These are phyloP conservation scores for Gilbertella persicaria DNA, from an alignment of 371 early-diverging fungal genomes.

Conservation along the genomic window DNA sequence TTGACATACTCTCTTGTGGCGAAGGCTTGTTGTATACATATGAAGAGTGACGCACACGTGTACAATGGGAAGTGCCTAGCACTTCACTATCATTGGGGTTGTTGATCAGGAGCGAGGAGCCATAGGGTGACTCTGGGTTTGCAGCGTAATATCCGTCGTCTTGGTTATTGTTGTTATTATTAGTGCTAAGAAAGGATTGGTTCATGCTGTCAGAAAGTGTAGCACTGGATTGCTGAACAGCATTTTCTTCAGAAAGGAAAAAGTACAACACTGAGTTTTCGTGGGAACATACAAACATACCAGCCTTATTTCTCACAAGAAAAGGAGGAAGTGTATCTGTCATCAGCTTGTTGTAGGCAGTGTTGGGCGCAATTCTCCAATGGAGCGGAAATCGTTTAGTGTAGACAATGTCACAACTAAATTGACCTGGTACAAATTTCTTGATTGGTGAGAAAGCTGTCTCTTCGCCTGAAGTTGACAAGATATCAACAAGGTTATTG, in stretches of 20 bases:
- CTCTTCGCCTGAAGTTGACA: conserved; percentile 49
- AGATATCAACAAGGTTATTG: conserved; percentile 47
- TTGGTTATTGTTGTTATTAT: conserved; percentile 4
- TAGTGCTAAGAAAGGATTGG: conserved; percentile 2
- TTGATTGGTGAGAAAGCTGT: conserved; percentile 34
- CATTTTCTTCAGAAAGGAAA: conserved; percentile 53
- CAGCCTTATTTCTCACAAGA: conserved; percentile 72
- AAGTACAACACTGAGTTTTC: conserved; percentile 64
- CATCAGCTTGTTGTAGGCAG: conserved; percentile 64
- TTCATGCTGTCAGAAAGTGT: conserved; percentile 13
- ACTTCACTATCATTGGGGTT: conserved; percentile 1
- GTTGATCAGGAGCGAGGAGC: not conserved
- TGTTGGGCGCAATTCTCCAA: conserved; percentile 71
- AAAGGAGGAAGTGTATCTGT: conserved; percentile 60
- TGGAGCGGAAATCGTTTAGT: conserved; percentile 69
- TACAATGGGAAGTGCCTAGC: conserved; percentile 20
- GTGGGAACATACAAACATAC: conserved; percentile 70
- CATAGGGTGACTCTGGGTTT: conserved; percentile 27
- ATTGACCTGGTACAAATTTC: conserved; percentile 64
- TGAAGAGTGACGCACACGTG: conserved; percentile 19
- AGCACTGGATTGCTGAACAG: not conserved
- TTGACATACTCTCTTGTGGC: conserved; percentile 34
- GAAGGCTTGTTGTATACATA: conserved; percentile 23
- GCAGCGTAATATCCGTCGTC: not conserved
- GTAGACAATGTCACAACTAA: conserved; percentile 71